A percentile compares a stretch with the other conserved stretches of the same genome.
Evolutionary conservation across 208 protist species (phyloP).

Genomic region (Leishmania tarentolae): DNA sequence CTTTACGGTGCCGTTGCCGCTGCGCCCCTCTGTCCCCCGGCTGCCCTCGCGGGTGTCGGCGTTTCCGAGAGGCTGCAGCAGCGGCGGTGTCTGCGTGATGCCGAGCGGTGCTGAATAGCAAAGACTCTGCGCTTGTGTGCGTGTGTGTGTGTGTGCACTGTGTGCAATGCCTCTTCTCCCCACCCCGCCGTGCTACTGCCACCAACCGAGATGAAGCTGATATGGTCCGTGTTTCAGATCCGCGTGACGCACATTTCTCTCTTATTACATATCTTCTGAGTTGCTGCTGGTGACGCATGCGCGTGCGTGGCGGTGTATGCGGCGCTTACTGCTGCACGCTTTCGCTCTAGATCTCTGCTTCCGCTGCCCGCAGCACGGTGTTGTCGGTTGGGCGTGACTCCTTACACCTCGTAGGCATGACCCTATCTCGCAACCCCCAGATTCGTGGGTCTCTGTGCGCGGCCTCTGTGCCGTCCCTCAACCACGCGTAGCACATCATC

Average conservation of each 20-base stretch:
- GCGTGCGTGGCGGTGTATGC: neutral
- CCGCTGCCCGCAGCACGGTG: constrained; percentile 12
- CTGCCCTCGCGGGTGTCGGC: constrained; percentile 15
- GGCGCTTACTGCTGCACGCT: neutral
- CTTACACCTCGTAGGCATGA: constrained; percentile 17
- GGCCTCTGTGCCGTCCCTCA: neutral
- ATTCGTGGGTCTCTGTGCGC: constrained; percentile 1
- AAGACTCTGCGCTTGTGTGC: neutral
- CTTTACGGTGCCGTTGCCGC: constrained; percentile 1
- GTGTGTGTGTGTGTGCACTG: constrained; percentile 5
- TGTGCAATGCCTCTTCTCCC: neutral
- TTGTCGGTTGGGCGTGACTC: constrained; percentile 51
- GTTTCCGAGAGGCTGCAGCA: neutral
- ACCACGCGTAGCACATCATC: neutral
- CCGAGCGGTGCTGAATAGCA: constrained; percentile 34
- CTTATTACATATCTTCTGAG: constrained; percentile 69
- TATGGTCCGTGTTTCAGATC: constrained; percentile 86
- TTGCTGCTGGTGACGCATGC: constrained; percentile 2
- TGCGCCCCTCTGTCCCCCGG: neutral
- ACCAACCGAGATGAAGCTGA: constrained; percentile 64
- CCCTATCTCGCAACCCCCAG: constrained; percentile 58
- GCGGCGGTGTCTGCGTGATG: constrained; percentile 20
- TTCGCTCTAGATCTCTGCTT: neutral
- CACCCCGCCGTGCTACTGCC: neutral
- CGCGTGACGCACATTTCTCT: constrained; percentile 50